A percentile compares a stretch with the other conserved stretches of the same genome.
phyloP scores from a whole-genome alignment of 345 rosid genomes.

The Psidium friedrichsthalianum region DNA sequence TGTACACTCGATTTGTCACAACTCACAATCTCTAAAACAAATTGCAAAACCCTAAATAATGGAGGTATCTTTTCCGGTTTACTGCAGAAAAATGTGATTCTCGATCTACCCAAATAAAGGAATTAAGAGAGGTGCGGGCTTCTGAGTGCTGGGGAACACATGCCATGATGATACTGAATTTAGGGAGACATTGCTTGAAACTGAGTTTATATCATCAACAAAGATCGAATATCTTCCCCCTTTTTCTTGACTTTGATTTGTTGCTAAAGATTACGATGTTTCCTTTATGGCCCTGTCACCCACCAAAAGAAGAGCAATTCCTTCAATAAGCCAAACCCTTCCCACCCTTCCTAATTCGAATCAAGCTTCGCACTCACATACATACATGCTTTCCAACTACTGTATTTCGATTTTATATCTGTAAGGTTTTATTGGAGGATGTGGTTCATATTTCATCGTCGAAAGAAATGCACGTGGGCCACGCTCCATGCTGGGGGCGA shows the following conservation, averaged over 20 bases:
- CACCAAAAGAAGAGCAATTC: neutral
- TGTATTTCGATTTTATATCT: neutral
- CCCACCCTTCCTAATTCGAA: neutral
- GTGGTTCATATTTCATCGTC: no score
- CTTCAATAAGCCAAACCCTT: neutral
- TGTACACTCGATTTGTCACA: neutral
- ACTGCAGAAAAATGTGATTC: neutral
- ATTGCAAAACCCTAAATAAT: neutral
- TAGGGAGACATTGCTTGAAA: neutral
- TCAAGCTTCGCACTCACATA: neutral
- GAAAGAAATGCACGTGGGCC: no score
- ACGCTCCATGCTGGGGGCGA: no score
- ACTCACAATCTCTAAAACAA: neutral
- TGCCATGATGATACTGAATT: constrained; percentile 2
- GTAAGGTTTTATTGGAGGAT: neutral
- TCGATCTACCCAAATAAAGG: neutral
- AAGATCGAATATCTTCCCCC: neutral
- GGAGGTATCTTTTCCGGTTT: neutral
- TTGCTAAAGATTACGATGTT: neutral
- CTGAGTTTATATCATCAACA: neutral
- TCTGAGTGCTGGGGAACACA: neutral
- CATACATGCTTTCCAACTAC: neutral
- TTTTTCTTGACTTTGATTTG: neutral
- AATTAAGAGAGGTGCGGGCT: neutral
- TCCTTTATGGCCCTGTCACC: neutral